phyloP scores from a whole-genome alignment of 23 red algal species.

The Cyanidioschyzon merolae region DNA sequence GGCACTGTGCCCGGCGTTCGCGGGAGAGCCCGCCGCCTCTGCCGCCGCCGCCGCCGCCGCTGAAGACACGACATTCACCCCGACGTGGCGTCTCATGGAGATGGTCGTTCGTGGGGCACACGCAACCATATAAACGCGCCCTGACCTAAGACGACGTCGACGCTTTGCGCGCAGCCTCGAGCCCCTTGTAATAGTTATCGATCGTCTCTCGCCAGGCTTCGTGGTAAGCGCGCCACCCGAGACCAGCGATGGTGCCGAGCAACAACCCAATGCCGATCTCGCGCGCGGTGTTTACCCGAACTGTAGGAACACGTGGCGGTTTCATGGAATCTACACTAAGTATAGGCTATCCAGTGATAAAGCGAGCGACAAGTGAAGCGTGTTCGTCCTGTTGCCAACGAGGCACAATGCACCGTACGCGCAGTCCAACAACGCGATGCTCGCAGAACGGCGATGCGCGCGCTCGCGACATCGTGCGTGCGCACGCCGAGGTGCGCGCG shows the following conservation, averaged over 20 bases:
- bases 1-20: constrained; percentile 37
- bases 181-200: constrained; percentile 14
- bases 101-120: constrained; percentile 94
- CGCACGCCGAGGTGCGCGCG: too few species aligned
- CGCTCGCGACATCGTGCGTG: too few species aligned
- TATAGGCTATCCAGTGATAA: too few species aligned
- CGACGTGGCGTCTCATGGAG: constrained; percentile 79
- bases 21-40: not conserved
- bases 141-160: not conserved
- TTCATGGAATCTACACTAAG: too few species aligned
- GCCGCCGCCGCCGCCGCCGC: not conserved
- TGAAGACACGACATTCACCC: not conserved
- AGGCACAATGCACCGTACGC: too few species aligned
- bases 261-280: not conserved
- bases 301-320: not conserved
- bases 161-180: constrained; percentile 9
- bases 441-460: too few species aligned
- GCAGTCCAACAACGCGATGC: too few species aligned
- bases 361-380: too few species aligned
- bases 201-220: constrained; percentile 9
- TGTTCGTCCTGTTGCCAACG: too few species aligned
- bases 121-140: constrained; percentile 52
- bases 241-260: not conserved
- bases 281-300: constrained; percentile 1
- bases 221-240: constrained; percentile 13